Percentiles rank a stretch among this genome's conserved stretches.
Evolutionary conservation across 2,329 filamentous ascomycete genomes (phyloP).

Genomic region (Curvularia hawaiiensis): DNA sequence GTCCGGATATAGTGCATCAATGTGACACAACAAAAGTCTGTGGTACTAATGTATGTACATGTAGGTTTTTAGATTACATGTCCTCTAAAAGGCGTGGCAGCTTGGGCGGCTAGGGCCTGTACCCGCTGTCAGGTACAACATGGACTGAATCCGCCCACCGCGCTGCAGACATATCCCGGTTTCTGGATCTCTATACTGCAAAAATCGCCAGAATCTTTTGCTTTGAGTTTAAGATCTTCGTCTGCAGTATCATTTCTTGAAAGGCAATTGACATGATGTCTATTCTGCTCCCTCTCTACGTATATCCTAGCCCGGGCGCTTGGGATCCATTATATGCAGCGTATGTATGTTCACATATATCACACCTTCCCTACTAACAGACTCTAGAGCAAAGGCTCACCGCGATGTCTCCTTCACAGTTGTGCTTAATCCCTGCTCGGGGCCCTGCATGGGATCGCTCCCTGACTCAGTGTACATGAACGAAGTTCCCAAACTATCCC

Average conservation of each 20-base stretch:
- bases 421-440: constrained; percentile 56
- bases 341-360: constrained; percentile 36
- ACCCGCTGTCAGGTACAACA: constrained; percentile 15
- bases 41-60: constrained; percentile 1
- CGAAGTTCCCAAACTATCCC: constrained; percentile 51
- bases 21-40: background rate
- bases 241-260: background rate
- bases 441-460: constrained; percentile 36
- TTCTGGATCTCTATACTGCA: background rate
- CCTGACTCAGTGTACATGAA: constrained; percentile 36
- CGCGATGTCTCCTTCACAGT: constrained; percentile 57
- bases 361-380: background rate
- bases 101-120: constrained; percentile 3
- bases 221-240: background rate
- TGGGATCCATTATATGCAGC: constrained; percentile 56
- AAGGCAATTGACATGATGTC: constrained; percentile 27
- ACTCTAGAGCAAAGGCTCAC: constrained; percentile 35
- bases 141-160: background rate
- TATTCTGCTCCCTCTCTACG: constrained; percentile 58
- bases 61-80: constrained; percentile 5
- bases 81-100: constrained; percentile 10
- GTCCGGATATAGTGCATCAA: background rate
- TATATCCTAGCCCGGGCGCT: constrained; percentile 55
- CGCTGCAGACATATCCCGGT: background rate
- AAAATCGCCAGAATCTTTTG: background rate